Conservation (phyloP, 2,329 filamentous ascomycete species). For the Thielaviopsis punctulata region DNA sequence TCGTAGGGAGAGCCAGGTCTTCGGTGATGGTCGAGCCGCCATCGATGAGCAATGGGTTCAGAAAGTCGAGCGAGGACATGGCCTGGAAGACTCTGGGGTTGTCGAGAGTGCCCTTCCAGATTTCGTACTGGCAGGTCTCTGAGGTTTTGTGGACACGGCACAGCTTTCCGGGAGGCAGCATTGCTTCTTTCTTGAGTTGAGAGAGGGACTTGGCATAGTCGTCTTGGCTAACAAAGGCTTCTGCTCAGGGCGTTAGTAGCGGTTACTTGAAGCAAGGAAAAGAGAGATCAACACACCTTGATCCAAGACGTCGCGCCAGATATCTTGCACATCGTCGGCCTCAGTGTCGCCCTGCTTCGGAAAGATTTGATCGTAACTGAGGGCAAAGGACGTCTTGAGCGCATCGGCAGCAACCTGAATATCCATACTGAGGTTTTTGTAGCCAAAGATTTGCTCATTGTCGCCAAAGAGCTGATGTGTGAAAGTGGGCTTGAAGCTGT, state of each 20-base stretch:
- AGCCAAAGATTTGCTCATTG: slow-evolving; percentile 82
- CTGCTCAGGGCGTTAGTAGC: slow-evolving; percentile 53
- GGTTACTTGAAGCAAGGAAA: background rate
- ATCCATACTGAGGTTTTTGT: slow-evolving; percentile 62
- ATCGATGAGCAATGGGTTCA: slow-evolving; percentile 80
- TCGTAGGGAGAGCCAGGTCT: slow-evolving; percentile 38
- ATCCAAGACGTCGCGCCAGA: slow-evolving; percentile 7
- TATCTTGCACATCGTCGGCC: slow-evolving; percentile 8
- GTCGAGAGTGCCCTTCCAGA: slow-evolving; percentile 64
- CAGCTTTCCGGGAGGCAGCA: slow-evolving; percentile 6
- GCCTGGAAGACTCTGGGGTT: slow-evolving; percentile 54
- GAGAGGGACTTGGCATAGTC: slow-evolving; percentile 28
- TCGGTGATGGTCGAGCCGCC: slow-evolving; percentile 60
- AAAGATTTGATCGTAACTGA: slow-evolving; percentile 1
- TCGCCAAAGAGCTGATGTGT: slow-evolving; percentile 89
- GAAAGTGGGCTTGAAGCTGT: slow-evolving; percentile 66
- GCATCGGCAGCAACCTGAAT: slow-evolving; percentile 47
- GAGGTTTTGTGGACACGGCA: background rate
- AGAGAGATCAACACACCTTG: background rate
- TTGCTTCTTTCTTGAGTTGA: background rate
- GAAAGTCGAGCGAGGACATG: slow-evolving; percentile 64
- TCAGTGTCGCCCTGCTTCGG: slow-evolving; percentile 9
- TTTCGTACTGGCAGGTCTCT: slow-evolving; percentile 40
- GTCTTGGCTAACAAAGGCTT: slow-evolving; percentile 45
- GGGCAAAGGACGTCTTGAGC: slow-evolving; percentile 4